Base-by-base conservation (phyloP, 2,329 filamentous ascomycete genomes). In the Dryadomyces sulphureus region DNA sequence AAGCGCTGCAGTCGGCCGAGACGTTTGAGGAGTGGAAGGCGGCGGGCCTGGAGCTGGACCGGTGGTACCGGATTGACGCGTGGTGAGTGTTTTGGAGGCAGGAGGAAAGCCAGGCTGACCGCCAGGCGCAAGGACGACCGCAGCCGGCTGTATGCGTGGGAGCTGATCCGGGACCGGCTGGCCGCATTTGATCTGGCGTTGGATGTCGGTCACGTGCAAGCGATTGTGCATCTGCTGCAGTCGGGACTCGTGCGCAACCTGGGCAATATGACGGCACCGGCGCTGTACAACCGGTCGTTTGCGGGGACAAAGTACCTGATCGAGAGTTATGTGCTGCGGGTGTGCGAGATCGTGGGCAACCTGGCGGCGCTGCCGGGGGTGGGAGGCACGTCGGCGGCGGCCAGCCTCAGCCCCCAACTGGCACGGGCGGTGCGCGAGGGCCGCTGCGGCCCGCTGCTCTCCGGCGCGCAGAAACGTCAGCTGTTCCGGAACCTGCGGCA, bases 231-330 rank as follows among this genome's bases (percentile, higher is more conserved):
- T 57, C 72, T 93, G 17, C 70, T 94, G 35, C 81, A 87, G 22
- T 87, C 85, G 14, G 87, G 79, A 3, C 69, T 83, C 17, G 75
- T 94, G 25, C 79, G 89, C 32, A 94, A 95, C 56, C 68, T 94
- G n/a, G 89, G 87, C 48, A 93, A 94, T 59, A 93, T 95, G 54
- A 86, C 85, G 1, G 76, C 81, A 1, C 78, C 85, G 2, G 79
- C 79, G 51, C 69, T 95, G 1, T 95, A 88, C 65, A 89, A 89
- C 55, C 75, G 81, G 48, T 83, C 86, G 12, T 92, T 92, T 58
- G 82, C 84, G 1, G 89, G 89, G 16, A 94, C 89, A 1, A 95
- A 95, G 60, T 75, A 84, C 45, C 66, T 94, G 41, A 93, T 95
- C 50, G 88, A 94, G 58, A 84, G 93, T 61, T 95, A 95, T 58